Conservation (phyloP, 2,329 filamentous ascomycete genomes). For the Fusarium albidum region DNA sequence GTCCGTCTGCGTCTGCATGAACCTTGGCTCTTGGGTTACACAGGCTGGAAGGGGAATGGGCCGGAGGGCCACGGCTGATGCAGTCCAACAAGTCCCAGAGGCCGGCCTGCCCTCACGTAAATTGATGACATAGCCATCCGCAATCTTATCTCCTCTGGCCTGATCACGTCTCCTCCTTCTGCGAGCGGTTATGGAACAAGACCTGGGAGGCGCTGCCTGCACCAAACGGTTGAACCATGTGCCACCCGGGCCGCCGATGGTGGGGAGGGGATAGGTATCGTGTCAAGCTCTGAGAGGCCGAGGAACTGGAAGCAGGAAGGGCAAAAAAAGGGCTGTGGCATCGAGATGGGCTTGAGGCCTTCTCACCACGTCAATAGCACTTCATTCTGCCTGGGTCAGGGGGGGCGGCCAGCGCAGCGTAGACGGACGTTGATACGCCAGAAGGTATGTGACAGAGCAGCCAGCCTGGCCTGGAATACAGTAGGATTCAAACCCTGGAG, state of each 20-base stretch:
- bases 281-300: constrained; percentile 46
- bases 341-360: constrained; percentile 18
- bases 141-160: constrained; percentile 3
- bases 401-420: constrained; percentile 13
- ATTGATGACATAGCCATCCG: constrained; percentile 10
- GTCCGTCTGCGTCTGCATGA: constrained; percentile 15
- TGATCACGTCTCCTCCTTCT: not conserved
- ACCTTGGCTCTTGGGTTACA: constrained; percentile 20
- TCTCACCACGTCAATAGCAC: not conserved
- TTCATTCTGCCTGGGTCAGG: constrained; percentile 5
- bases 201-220: constrained; percentile 2
- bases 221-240: constrained; percentile 32
- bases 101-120: constrained; percentile 4
- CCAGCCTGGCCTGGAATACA: too few species aligned
- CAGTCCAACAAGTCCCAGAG: not conserved
- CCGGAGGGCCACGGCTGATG: not conserved
- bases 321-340: constrained; percentile 33
- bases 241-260: constrained; percentile 32
- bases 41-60: constrained; percentile 2
- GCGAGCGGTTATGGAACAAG: constrained; percentile 10
- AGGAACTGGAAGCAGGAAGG: constrained; percentile 17
- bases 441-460: constrained; percentile 3
- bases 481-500: constrained; percentile 15
- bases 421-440: not conserved
- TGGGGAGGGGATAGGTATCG: constrained; percentile 37